Evolutionary conservation across 2,329 filamentous ascomycete species (phyloP).

Genomic region (Escovopsis sp.): DNA sequence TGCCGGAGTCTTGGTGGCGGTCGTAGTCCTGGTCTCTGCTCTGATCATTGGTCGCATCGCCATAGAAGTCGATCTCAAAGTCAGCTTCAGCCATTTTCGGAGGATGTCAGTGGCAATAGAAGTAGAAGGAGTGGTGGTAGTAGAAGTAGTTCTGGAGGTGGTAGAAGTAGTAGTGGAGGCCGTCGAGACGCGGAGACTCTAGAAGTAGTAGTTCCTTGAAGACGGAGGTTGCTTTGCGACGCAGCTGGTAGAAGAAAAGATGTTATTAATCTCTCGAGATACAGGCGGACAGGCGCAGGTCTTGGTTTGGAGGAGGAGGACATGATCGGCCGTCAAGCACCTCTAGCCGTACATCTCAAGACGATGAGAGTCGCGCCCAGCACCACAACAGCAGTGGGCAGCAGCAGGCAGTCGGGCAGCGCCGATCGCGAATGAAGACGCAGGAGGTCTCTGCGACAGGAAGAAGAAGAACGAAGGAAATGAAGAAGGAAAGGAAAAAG

Average conservation of each 20-base stretch:
- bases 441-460: neutral
- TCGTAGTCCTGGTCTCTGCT: slow-evolving; percentile 19
- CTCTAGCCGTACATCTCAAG: neutral
- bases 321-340: slow-evolving; percentile 1
- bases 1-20: slow-evolving; percentile 23
- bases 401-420: neutral
- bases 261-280: slow-evolving; percentile 6
- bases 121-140: too few species aligned
- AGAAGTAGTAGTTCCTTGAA: neutral
- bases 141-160: too few species aligned
- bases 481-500: slow-evolving; percentile 12
- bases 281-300: neutral
- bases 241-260: neutral
- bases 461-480: slow-evolving; percentile 6
- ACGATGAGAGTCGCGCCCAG: neutral
- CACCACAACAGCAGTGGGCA: too few species aligned
- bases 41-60: slow-evolving; percentile 37
- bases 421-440: neutral
- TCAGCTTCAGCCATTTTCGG: slow-evolving; percentile 50
- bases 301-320: neutral
- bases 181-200: slow-evolving; percentile 7
- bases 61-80: slow-evolving; percentile 60
- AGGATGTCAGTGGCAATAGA: slow-evolving; percentile 3
- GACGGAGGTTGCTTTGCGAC: neutral
- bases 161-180: too few species aligned